phyloP scores from a whole-genome alignment of 306 rosid species.

The Inga oerstediana region DNA sequence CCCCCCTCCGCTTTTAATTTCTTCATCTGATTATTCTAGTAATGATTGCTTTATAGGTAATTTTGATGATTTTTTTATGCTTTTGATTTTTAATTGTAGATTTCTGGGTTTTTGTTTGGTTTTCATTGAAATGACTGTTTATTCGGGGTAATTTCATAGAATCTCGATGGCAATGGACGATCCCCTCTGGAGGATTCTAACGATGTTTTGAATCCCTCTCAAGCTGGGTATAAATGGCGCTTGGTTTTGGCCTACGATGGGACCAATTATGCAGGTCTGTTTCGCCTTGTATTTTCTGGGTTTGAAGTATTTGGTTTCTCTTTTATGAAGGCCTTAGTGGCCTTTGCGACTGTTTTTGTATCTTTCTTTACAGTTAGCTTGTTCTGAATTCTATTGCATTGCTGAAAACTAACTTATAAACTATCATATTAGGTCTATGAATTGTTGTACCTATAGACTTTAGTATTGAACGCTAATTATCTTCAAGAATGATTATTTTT shows the following conservation, averaged over 20 bases:
- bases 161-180: conserved; percentile 37
- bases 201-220: conserved; percentile 25
- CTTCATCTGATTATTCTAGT: neutral
- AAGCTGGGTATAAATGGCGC: conserved; percentile 73
- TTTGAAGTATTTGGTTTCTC: conserved; percentile 22
- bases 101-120: neutral
- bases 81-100: neutral
- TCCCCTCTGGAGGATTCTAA: neutral
- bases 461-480: neutral
- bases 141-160: conserved; percentile 33
- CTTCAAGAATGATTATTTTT: conserved; percentile 27
- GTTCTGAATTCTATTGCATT: neutral
- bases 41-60: neutral
- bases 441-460: neutral
- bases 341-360: conserved; percentile 2
- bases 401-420: neutral
- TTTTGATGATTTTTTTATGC: conserved; percentile 25
- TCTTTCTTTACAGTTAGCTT: neutral
- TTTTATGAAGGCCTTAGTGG: neutral
- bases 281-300: conserved; percentile 14
- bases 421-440: neutral
- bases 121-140: neutral
- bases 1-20: neutral
- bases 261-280: conserved; percentile 71
- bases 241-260: conserved; percentile 82